These are phyloP conservation scores for Serpula lacrymans DNA, from an alignment of 768 basidiomycete species.

Conservation along the genomic window DNA sequence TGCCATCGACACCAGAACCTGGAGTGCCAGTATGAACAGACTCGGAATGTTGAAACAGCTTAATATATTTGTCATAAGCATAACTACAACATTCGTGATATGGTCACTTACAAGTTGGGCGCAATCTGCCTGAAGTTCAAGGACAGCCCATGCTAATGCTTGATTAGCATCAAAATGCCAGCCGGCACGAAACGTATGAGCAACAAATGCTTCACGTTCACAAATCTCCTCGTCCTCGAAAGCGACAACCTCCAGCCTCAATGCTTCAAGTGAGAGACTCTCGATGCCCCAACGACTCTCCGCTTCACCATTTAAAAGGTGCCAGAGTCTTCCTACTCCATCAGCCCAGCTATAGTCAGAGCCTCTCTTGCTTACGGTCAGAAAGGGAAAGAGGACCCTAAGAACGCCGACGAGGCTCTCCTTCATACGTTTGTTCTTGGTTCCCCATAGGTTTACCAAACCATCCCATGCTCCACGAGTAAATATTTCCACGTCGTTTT, in stretches of 20 bases:
- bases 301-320: conserved; percentile 57
- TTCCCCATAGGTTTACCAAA: conserved; percentile 71
- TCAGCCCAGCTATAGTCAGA: conserved; percentile 39
- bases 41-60: conserved; percentile 69
- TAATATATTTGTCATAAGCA: conserved; percentile 6
- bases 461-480: conserved; percentile 60
- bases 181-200: conserved; percentile 68
- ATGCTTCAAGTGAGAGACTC: conserved; percentile 57
- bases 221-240: conserved; percentile 9
- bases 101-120: conserved; percentile 22
- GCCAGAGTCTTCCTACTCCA: conserved; percentile 51
- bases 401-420: conserved; percentile 78
- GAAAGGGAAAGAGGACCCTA: conserved; percentile 68
- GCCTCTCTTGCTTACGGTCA: conserved; percentile 38
- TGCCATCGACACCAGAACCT: conserved; percentile 31
- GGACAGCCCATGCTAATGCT: conserved; percentile 73
- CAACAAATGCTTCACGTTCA: conserved; percentile 47
- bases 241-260: conserved; percentile 51
- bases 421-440: conserved; percentile 72
- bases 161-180: conserved; percentile 67
- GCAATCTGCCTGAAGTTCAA: conserved; percentile 81
- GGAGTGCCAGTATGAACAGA: conserved; percentile 40
- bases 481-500: conserved; percentile 53
- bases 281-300: conserved; percentile 65
- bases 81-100: neutral